phyloP scores from a whole-genome alignment of 352 stramenopile genomes.

The Chrysophaeum taylorii region DNA sequence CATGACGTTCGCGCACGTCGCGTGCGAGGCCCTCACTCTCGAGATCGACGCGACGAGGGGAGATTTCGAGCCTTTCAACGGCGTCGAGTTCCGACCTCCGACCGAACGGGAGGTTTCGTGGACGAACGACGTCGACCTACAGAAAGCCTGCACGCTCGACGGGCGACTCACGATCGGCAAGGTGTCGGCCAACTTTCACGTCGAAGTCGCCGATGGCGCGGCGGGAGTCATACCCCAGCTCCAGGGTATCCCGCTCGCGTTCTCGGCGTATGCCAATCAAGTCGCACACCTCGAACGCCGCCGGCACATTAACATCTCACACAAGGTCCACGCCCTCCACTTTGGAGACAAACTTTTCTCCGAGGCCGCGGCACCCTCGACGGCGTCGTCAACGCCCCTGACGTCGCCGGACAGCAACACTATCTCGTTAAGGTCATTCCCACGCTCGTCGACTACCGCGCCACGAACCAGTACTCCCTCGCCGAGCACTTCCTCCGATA shows the following conservation, averaged over 20 bases:
- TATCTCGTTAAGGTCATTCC: slow-evolving; percentile 9
- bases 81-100: slow-evolving; percentile 1
- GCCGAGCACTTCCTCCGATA: neutral
- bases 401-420: neutral
- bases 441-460: too few species aligned
- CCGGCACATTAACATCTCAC: slow-evolving; percentile 1
- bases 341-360: neutral
- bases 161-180: neutral
- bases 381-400: neutral
- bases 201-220: too few species aligned
- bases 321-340: neutral
- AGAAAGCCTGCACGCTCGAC: neutral
- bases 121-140: neutral
- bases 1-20: slow-evolving; percentile 4
- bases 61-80: neutral
- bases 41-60: neutral
- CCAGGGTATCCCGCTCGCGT: too few species aligned
- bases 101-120: neutral
- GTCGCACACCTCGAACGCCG: neutral
- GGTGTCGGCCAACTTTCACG: slow-evolving; percentile 1
- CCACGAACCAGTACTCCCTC: slow-evolving; percentile 5
- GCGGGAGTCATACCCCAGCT: too few species aligned
- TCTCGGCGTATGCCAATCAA: too few species aligned
- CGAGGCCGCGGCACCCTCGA: neutral
- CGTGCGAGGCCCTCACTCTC: neutral